phyloP scores from a whole-genome alignment of 2,329 filamentous ascomycete species.

The Aspergillus sp. region DNA sequence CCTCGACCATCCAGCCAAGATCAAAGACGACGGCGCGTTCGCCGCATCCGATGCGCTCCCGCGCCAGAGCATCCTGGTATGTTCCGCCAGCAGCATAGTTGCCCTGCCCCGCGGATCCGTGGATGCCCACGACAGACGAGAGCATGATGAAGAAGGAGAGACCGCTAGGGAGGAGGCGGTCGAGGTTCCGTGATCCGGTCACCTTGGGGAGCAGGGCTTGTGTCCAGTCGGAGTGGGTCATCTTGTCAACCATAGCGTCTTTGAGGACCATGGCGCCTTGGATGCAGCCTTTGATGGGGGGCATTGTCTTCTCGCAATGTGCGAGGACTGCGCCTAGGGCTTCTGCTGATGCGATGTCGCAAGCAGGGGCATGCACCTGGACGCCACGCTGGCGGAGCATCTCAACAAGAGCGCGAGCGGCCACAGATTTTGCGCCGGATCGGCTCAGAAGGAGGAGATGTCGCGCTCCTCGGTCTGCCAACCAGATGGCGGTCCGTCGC shows the following conservation, averaged over 20 bases:
- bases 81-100: slow-evolving; percentile 10
- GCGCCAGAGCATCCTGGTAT: slow-evolving; percentile 11
- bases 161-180: slow-evolving; percentile 29
- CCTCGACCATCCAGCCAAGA: slow-evolving; percentile 9
- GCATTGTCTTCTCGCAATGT: slow-evolving; percentile 21
- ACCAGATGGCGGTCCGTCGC: slow-evolving; percentile 19
- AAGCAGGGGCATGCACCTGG: slow-evolving; percentile 15
- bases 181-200: slow-evolving; percentile 35
- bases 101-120: not conserved
- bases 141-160: slow-evolving; percentile 51
- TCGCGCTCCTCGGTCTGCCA: slow-evolving; percentile 23
- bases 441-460: slow-evolving; percentile 29
- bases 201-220: slow-evolving; percentile 40
- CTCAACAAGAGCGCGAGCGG: slow-evolving; percentile 9
- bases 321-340: slow-evolving; percentile 12
- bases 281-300: slow-evolving; percentile 33
- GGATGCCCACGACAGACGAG: slow-evolving; percentile 41
- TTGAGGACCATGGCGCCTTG: slow-evolving; percentile 30
- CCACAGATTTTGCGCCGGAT: slow-evolving; percentile 15
- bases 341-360: slow-evolving; percentile 21
- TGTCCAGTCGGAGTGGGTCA: slow-evolving; percentile 40
- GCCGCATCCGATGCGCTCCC: not conserved
- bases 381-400: slow-evolving; percentile 14
- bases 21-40: slow-evolving; percentile 1
- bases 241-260: slow-evolving; percentile 26